These are phyloP conservation scores for Xanthoconium stramineum DNA, from an alignment of 768 basidiomycete genomes.

Conservation along the genomic window DNA sequence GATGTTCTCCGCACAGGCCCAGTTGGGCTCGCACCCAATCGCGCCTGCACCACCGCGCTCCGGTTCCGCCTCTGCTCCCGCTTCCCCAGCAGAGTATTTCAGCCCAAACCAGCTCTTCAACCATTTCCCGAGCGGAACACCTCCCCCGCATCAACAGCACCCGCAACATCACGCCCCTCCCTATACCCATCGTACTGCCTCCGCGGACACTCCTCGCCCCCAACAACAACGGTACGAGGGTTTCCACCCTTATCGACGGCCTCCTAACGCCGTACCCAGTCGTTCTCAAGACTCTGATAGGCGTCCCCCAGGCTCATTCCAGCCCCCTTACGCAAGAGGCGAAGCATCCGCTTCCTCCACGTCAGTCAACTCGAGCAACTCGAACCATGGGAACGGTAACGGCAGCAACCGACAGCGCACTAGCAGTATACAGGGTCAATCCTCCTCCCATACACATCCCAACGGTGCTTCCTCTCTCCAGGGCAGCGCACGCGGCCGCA, in stretches of 20 bases:
- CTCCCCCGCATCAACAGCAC: constrained; percentile 56
- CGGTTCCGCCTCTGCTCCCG: constrained; percentile 35
- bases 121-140: constrained; percentile 68
- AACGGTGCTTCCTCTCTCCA: constrained; percentile 29
- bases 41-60: constrained; percentile 36
- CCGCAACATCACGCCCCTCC: constrained; percentile 27
- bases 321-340: constrained; percentile 75
- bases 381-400: constrained; percentile 26
- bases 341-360: constrained; percentile 79
- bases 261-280: constrained; percentile 36
- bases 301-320: constrained; percentile 48
- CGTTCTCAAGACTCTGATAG: constrained; percentile 41
- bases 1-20: constrained; percentile 68
- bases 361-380: constrained; percentile 67
- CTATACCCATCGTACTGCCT: constrained; percentile 38
- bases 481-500: constrained; percentile 37
- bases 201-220: constrained; percentile 25
- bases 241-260: constrained; percentile 82
- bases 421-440: constrained; percentile 71
- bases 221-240: constrained; percentile 42
- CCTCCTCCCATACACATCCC: constrained; percentile 42
- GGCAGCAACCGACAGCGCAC: constrained; percentile 54
- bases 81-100: constrained; percentile 52
- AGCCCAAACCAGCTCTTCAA: constrained; percentile 59
- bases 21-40: constrained; percentile 36